phyloP scores from a whole-genome alignment of 768 basidiomycete species.

The Artomyces pyxidatus region DNA sequence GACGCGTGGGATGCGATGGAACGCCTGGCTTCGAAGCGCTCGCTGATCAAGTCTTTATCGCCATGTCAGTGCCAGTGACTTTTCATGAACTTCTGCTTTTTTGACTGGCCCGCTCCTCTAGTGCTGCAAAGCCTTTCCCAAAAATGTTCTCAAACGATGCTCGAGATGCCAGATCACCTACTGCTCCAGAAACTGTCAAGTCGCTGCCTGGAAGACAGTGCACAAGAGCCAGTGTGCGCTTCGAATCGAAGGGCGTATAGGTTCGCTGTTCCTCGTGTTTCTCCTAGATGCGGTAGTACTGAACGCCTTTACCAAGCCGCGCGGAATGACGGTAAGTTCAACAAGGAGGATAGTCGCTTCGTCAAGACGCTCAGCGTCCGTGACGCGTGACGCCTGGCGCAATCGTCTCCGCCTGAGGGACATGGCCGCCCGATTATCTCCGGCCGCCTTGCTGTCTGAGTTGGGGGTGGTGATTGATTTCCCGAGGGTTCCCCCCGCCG shows the following conservation, averaged over 20 bases:
- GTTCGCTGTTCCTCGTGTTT: conserved; percentile 15
- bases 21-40: conserved; percentile 22
- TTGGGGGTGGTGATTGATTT: conserved; percentile 30
- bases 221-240: conserved; percentile 30
- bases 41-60: conserved; percentile 18
- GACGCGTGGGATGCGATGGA: conserved; percentile 23
- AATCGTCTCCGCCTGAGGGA: conserved; percentile 21
- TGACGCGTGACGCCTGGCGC: conserved; percentile 23
- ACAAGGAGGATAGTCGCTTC: conserved; percentile 26
- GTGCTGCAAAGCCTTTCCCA: conserved; percentile 29
- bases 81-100: no score
- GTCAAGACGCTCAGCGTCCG: conserved; percentile 29
- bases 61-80: conserved; percentile 21
- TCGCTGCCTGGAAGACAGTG: conserved; percentile 28
- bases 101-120: no score
- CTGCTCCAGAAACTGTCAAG: conserved; percentile 33
- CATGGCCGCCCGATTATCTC: conserved; percentile 21
- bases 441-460: conserved; percentile 16
- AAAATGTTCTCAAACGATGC: conserved; percentile 29
- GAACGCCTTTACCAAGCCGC: conserved; percentile 21
- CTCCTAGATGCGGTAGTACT: neutral
- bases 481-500: conserved; percentile 22
- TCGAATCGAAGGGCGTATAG: conserved; percentile 29
- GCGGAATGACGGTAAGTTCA: conserved; percentile 23
- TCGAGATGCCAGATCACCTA: conserved; percentile 28